Evolutionary conservation across 1,139 yeast genomes (phyloP).

Genomic region (Sugiyamaella grinbergsii): DNA sequence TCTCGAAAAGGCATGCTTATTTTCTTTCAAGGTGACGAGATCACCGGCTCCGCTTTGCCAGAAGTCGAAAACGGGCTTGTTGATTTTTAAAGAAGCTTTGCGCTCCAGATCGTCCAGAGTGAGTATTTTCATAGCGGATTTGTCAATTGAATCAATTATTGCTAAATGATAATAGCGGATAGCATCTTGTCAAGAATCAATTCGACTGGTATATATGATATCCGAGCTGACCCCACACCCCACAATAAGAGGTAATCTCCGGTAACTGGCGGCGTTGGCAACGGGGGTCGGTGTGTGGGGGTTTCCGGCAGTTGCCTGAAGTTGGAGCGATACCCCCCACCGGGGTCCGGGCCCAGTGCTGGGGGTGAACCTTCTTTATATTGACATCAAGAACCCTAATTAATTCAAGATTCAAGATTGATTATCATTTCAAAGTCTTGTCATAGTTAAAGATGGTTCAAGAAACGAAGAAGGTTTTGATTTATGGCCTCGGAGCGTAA

Average conservation of each 20-base stretch:
- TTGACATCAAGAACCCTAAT: constrained; percentile 10
- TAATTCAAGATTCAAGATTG: constrained; percentile 6
- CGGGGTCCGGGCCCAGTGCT: background rate
- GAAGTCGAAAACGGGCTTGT: constrained; percentile 32
- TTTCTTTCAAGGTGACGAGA: constrained; percentile 37
- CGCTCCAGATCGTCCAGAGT: constrained; percentile 18
- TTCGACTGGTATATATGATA: background rate
- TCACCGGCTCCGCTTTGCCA: constrained; percentile 43
- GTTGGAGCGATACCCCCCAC: constrained; percentile 8
- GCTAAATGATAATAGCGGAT: too few relatives aligned
- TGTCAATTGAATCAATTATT: too few relatives aligned
- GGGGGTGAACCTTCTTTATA: constrained; percentile 2
- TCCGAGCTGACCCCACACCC: constrained; percentile 17
- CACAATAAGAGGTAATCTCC: constrained; percentile 4
- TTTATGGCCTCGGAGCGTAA: constrained; percentile 30
- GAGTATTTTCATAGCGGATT: constrained; percentile 8
- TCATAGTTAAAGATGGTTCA: constrained; percentile 10
- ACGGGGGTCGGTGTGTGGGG: constrained; percentile 11
- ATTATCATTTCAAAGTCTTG: too few relatives aligned
- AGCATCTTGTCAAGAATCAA: too few relatives aligned
- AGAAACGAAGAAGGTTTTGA: constrained; percentile 17
- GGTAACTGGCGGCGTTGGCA: constrained; percentile 3
- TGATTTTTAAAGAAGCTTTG: constrained; percentile 14
- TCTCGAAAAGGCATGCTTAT: constrained; percentile 34
- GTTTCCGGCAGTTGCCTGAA: constrained; percentile 12